phyloP scores from a whole-genome alignment of 2,329 filamentous ascomycete species.

The Ophiostoma montium region DNA sequence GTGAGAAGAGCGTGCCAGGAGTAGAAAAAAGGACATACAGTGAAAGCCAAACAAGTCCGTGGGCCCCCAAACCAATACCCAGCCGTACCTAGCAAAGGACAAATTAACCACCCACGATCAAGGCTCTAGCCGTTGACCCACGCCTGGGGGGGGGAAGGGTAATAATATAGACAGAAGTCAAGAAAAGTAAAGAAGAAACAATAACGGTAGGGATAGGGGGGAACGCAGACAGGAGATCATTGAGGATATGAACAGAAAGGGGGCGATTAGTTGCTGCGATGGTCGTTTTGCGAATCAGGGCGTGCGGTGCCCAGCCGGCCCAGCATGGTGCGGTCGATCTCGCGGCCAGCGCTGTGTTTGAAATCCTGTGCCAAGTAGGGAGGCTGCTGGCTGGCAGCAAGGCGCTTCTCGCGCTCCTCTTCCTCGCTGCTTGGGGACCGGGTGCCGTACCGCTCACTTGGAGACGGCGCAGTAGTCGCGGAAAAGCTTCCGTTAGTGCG shows the following conservation, averaged over 20 bases:
- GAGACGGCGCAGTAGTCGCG: constrained; percentile 17
- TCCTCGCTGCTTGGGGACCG: constrained; percentile 13
- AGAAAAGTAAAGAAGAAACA: background rate
- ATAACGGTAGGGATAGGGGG: background rate
- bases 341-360: constrained; percentile 21
- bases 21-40: background rate
- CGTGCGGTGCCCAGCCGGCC: constrained; percentile 23
- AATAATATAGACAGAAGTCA: background rate
- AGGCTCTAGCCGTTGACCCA: background rate
- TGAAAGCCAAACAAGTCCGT: background rate
- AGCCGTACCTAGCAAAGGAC: background rate
- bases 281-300: background rate
- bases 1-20: background rate
- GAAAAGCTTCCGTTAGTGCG: constrained; percentile 23
- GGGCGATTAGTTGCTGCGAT: background rate
- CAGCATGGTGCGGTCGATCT: constrained; percentile 43
- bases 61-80: background rate
- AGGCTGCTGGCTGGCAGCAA: constrained; percentile 32
- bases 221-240: background rate
- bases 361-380: constrained; percentile 32
- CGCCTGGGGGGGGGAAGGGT: background rate
- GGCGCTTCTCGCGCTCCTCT: constrained; percentile 20
- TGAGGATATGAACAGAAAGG: background rate
- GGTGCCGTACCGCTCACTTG: constrained; percentile 24
- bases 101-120: background rate